Evolutionary conservation across 768 basidiomycete genomes (phyloP).

Genomic region (Agaricus subrufescens): DNA sequence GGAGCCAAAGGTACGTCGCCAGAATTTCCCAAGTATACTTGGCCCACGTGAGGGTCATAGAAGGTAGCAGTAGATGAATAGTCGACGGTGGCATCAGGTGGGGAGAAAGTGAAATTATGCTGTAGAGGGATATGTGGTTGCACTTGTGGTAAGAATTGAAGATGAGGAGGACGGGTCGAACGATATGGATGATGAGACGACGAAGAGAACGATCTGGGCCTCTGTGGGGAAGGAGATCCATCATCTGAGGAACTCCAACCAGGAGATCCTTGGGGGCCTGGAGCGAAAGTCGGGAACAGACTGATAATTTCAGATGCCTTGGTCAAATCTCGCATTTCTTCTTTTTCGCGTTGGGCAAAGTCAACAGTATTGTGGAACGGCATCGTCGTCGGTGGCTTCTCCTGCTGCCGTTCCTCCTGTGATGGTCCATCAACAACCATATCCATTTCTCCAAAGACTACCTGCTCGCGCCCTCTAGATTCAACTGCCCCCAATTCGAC

Average conservation of each 20-base stretch:
- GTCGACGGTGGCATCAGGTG: constrained; percentile 16
- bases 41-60: constrained; percentile 57
- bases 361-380: constrained; percentile 59
- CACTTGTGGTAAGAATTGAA: constrained; percentile 12
- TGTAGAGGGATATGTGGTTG: constrained; percentile 8
- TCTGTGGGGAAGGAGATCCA: background rate
- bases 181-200: constrained; percentile 6
- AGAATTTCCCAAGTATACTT: constrained; percentile 79
- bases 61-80: constrained; percentile 30
- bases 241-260: background rate
- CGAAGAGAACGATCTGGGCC: constrained; percentile 3
- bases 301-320: constrained; percentile 75
- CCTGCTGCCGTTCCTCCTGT: constrained; percentile 1
- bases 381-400: background rate
- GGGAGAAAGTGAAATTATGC: constrained; percentile 2
- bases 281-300: constrained; percentile 23
- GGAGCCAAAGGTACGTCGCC: constrained; percentile 64
- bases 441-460: constrained; percentile 17
- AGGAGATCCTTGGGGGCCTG: background rate
- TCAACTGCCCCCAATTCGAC: constrained; percentile 22
- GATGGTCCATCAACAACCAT: constrained; percentile 18
- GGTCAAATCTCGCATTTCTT: constrained; percentile 88
- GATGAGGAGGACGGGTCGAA: constrained; percentile 8
- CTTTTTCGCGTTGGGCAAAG: constrained; percentile 79
- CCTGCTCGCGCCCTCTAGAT: constrained; percentile 15